Percentiles rank a stretch among this genome's conserved stretches.
Evolutionary conservation across 179 eudicot species (phyloP).

Genomic region (Silene noctiflora): DNA sequence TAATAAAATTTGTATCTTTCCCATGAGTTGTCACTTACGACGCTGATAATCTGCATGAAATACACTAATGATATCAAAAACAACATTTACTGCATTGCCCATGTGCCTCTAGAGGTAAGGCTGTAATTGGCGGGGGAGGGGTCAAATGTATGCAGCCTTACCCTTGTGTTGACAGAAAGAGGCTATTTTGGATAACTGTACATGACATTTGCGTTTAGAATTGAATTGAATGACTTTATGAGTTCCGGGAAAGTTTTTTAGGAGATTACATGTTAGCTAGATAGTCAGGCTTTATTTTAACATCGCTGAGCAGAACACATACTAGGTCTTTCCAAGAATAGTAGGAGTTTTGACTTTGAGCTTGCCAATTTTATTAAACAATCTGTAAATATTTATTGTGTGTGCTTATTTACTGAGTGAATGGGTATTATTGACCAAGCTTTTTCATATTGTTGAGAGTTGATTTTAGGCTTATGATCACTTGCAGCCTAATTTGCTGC

Average conservation of each 20-base stretch:
- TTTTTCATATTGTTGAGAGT: neutral
- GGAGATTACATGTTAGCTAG: neutral
- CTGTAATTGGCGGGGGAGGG: neutral
- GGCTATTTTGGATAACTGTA: neutral
- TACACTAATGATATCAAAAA: neutral
- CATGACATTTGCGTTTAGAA: neutral
- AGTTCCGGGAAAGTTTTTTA: neutral
- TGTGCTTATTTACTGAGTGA: neutral
- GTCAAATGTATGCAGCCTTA: neutral
- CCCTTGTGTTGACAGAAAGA: neutral
- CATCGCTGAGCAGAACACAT: conserved; percentile 1
- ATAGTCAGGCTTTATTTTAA: neutral
- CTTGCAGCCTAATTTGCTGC: neutral
- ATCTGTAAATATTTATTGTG: neutral
- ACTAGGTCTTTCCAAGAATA: neutral
- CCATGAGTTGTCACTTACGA: neutral
- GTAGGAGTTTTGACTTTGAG: neutral
- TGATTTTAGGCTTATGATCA: neutral
- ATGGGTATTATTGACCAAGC: neutral
- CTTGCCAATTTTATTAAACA: neutral
- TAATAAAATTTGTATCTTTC: neutral
- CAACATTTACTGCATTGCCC: neutral
- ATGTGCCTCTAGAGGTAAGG: neutral
- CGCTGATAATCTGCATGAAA: conserved; percentile 6
- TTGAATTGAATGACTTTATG: neutral